phyloP scores from a whole-genome alignment of 495 filamentous ascomycete species.

The Aspergillus ostianus region DNA sequence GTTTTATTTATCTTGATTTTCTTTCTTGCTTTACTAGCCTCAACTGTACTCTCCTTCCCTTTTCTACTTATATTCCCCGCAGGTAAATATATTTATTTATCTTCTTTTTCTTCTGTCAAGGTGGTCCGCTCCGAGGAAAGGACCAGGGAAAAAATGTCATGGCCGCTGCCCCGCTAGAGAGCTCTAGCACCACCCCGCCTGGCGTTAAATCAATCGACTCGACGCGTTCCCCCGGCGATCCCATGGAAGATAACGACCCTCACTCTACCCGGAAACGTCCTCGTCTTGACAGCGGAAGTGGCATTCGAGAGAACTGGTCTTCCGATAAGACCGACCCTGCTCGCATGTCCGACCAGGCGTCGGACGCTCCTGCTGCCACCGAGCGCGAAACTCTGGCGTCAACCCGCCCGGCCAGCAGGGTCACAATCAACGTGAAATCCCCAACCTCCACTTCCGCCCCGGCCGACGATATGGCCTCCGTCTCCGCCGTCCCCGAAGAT shows the following conservation, averaged over 20 bases:
- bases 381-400: slow-evolving; percentile 34
- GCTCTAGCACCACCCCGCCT: slow-evolving; percentile 44
- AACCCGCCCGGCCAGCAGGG: slow-evolving; percentile 45
- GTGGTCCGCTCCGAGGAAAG: slow-evolving; percentile 2
- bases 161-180: slow-evolving; percentile 51
- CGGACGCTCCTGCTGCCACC: slow-evolving; percentile 32
- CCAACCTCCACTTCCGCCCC: slow-evolving; percentile 13
- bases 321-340: slow-evolving; percentile 31
- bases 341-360: slow-evolving; percentile 19
- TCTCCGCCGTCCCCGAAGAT: slow-evolving; percentile 13
- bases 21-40: not conserved
- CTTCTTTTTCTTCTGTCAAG: slow-evolving; percentile 3
- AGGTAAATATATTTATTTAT: not conserved
- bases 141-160: slow-evolving; percentile 44
- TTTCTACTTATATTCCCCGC: not conserved
- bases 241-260: slow-evolving; percentile 56
- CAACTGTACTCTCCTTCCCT: not conserved
- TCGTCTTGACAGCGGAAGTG: slow-evolving; percentile 58
- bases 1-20: too few relatives aligned
- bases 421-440: slow-evolving; percentile 58
- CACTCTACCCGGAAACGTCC: slow-evolving; percentile 60
- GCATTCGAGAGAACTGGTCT: slow-evolving; percentile 45
- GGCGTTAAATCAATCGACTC: slow-evolving; percentile 33
- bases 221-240: slow-evolving; percentile 38
- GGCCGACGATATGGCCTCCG: slow-evolving; percentile 19